Conservation (phyloP, 768 basidiomycete species). For the Hebeloma cylindrosporum region DNA sequence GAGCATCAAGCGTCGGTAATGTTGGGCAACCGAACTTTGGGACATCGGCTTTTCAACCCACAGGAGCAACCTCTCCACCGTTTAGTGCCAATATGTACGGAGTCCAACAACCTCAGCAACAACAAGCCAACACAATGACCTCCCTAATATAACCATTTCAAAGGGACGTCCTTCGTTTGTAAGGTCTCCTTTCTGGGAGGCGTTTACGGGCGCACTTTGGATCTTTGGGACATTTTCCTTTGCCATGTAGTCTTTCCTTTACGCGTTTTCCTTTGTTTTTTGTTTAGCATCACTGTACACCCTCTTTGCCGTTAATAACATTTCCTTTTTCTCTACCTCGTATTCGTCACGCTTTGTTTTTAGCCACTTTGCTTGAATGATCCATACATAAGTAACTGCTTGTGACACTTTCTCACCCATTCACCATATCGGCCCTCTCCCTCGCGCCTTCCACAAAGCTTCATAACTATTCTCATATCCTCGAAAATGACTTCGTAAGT, state of each 20-base stretch:
- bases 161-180: conserved; percentile 13
- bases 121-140: conserved; percentile 20
- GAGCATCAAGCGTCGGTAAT: conserved; percentile 53
- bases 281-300: background rate
- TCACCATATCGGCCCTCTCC: conserved; percentile 12
- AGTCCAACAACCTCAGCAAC: conserved; percentile 18
- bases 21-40: conserved; percentile 14
- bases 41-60: conserved; percentile 15
- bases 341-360: background rate
- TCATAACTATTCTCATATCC: conserved; percentile 4
- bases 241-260: conserved; percentile 10
- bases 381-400: conserved; percentile 11
- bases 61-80: conserved; percentile 14
- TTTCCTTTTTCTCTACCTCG: background rate
- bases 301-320: background rate
- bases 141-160: conserved; percentile 21
- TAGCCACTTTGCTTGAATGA: background rate
- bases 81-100: conserved; percentile 16
- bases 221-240: conserved; percentile 21
- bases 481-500: conserved; percentile 31
- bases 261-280: background rate
- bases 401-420: conserved; percentile 19
- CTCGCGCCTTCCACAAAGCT: conserved; percentile 10
- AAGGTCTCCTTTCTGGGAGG: too few species aligned
- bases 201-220: conserved; percentile 11